Conservation (phyloP, 2,329 filamentous ascomycete species). For the Pestalotiopsis sp. region DNA sequence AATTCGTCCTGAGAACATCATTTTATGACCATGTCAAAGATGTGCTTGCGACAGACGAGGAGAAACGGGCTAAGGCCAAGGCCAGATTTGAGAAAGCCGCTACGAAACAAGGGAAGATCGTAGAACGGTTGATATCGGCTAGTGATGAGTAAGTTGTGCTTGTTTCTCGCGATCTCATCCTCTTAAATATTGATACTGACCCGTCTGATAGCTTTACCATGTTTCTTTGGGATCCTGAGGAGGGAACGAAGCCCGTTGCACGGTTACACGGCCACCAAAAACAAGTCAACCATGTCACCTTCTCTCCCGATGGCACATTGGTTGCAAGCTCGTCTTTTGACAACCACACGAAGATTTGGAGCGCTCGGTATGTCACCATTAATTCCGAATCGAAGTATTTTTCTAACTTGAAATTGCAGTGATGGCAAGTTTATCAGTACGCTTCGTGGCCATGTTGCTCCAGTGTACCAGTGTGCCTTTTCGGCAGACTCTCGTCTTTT, state of each 20-base stretch:
- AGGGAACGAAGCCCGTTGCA: slow-evolving; percentile 81
- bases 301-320: slow-evolving; percentile 85
- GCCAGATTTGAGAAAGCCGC: slow-evolving; percentile 86
- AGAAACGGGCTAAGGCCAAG: slow-evolving; percentile 74
- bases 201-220: slow-evolving; percentile 68
- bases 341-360: slow-evolving; percentile 94
- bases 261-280: slow-evolving; percentile 93
- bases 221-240: slow-evolving; percentile 87
- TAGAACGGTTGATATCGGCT: slow-evolving; percentile 85
- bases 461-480: slow-evolving; percentile 92
- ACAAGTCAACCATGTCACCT: slow-evolving; percentile 86
- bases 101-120: slow-evolving; percentile 72
- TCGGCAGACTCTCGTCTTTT: slow-evolving; percentile 77
- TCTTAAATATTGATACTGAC: background rate
- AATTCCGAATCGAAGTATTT: background rate
- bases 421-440: slow-evolving; percentile 83
- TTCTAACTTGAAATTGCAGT: slow-evolving; percentile 32
- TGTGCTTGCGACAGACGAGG: slow-evolving; percentile 69
- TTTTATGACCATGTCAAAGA: slow-evolving; percentile 82
- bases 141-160: slow-evolving; percentile 67
- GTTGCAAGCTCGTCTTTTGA: slow-evolving; percentile 92
- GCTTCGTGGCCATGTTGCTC: slow-evolving; percentile 82
- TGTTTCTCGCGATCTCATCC: background rate
- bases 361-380: slow-evolving; percentile 58
- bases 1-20: slow-evolving; percentile 83